These are phyloP conservation scores for Penicillium capsulatum DNA, from an alignment of 2,329 filamentous ascomycete species.

Conservation along the genomic window DNA sequence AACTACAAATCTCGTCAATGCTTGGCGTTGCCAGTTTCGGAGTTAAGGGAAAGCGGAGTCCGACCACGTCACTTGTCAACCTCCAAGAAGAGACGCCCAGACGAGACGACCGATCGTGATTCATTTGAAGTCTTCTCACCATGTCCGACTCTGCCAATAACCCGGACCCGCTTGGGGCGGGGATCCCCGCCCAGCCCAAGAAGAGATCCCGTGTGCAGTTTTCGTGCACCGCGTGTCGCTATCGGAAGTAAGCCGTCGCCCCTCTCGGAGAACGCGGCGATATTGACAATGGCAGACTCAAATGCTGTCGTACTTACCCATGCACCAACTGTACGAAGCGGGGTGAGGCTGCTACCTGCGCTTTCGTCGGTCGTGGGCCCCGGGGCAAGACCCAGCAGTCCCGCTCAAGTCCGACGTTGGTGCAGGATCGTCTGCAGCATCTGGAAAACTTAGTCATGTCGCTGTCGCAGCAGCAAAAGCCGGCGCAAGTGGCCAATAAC, in stretches of 20 bases:
- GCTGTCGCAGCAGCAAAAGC: constrained; percentile 28
- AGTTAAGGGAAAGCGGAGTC: too few relatives aligned
- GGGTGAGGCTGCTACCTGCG: constrained; percentile 30
- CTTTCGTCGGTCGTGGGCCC: constrained; percentile 35
- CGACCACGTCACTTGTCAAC: too few relatives aligned
- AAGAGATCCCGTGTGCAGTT: constrained; percentile 38
- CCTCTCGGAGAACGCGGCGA: too few relatives aligned
- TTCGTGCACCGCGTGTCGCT: constrained; percentile 37
- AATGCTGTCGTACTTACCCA: constrained; percentile 36
- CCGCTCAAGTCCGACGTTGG: constrained; percentile 25
- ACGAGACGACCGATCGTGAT: too few relatives aligned
- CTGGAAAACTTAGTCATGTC: constrained; percentile 37
- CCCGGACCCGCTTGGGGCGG: constrained; percentile 10
- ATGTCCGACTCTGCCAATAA: constrained; percentile 7
- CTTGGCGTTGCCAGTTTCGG: too few relatives aligned
- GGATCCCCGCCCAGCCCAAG: constrained; percentile 12
- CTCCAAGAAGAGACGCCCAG: too few relatives aligned
- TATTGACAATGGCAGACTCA: constrained; percentile 32
- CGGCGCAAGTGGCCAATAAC: constrained; percentile 7
- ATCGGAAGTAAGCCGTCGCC: constrained; percentile 35
- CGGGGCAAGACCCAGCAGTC: constrained; percentile 27
- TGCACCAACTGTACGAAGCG: constrained; percentile 35
- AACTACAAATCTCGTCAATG: too few relatives aligned
- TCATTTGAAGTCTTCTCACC: too few relatives aligned
- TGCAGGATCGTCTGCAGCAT: constrained; percentile 37